These are phyloP conservation scores for Microbotryum silenes-acaulis DNA, from an alignment of 1,284 basidiomycete species.

Conservation along the genomic window DNA sequence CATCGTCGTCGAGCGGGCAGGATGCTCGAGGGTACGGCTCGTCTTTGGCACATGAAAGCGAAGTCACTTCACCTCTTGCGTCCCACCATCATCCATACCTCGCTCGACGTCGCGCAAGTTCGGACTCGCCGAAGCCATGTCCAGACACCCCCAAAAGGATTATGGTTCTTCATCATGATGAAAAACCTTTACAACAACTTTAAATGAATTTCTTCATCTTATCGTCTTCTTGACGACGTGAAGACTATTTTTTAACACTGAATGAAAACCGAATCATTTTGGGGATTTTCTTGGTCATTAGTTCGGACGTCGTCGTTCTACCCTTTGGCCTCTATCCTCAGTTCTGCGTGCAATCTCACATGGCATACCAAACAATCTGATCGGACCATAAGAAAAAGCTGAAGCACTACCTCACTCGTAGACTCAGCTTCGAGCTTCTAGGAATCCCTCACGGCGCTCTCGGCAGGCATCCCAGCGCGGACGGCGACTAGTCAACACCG, in stretches of 20 bases:
- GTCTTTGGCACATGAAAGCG: conserved; percentile 11
- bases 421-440: too few relatives aligned
- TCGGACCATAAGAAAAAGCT: too few relatives aligned
- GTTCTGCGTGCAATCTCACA: not conserved
- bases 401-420: too few relatives aligned
- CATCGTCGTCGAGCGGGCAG: not conserved
- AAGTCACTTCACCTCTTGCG: not conserved
- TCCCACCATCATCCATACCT: not conserved
- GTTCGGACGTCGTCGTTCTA: not conserved
- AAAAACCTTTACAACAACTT: conserved; percentile 17
- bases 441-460: too few relatives aligned
- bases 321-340: not conserved
- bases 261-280: not conserved
- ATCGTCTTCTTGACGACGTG: not conserved
- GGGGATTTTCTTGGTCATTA: not conserved
- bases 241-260: conserved; percentile 28
- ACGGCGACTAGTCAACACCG: too few relatives aligned
- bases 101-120: not conserved
- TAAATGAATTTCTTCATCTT: conserved; percentile 28
- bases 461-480: too few relatives aligned
- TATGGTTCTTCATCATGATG: conserved; percentile 10
- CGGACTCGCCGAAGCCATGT: not conserved
- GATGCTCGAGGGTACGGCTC: not conserved
- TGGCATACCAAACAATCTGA: not conserved
- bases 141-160: not conserved